Evolutionary conservation across 179 eudicot species (phyloP).

Genomic region (Sideroxylon spinosum): DNA sequence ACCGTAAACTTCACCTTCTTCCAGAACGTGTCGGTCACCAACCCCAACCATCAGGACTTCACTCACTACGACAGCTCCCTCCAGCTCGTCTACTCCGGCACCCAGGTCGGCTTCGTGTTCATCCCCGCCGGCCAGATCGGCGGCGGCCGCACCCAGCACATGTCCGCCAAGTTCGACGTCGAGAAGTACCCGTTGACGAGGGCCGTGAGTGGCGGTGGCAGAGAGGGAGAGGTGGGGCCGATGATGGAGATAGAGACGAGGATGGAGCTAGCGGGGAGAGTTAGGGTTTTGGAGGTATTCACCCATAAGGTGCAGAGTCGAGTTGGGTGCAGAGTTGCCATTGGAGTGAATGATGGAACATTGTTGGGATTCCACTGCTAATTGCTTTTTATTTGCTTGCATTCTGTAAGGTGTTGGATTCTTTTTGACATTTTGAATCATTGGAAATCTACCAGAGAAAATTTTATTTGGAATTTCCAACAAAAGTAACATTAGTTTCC

Average conservation of each 20-base stretch:
- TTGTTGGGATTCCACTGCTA: conserved; percentile 77
- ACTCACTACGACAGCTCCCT: conserved; percentile 84
- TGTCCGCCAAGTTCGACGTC: conserved; percentile 71
- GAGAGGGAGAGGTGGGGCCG: conserved; percentile 21
- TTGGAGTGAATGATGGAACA: conserved; percentile 61
- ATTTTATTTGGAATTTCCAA: too few species aligned
- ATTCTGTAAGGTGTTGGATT: too few species aligned
- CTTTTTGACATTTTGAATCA: too few species aligned
- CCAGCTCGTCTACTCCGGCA: conserved; percentile 66
- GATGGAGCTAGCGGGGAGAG: conserved; percentile 76
- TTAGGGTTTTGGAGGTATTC: conserved; percentile 70
- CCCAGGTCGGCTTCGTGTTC: conserved; percentile 67
- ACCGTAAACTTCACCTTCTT: conserved; percentile 82
- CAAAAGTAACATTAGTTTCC: too few species aligned
- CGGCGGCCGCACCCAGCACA: conserved; percentile 55
- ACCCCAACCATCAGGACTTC: conserved; percentile 80
- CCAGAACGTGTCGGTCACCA: conserved; percentile 66
- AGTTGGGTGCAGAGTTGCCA: conserved; percentile 52
- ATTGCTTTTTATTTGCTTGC: background rate
- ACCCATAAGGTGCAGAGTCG: conserved; percentile 57
- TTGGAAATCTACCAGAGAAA: too few species aligned
- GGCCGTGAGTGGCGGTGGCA: conserved; percentile 13
- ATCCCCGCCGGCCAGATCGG: conserved; percentile 81
- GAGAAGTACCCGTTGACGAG: conserved; percentile 48
- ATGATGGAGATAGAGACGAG: conserved; percentile 68